These are phyloP conservation scores for Fragaria nilgerrensis DNA, from an alignment of 306 rosid species.

Conservation along the genomic window DNA sequence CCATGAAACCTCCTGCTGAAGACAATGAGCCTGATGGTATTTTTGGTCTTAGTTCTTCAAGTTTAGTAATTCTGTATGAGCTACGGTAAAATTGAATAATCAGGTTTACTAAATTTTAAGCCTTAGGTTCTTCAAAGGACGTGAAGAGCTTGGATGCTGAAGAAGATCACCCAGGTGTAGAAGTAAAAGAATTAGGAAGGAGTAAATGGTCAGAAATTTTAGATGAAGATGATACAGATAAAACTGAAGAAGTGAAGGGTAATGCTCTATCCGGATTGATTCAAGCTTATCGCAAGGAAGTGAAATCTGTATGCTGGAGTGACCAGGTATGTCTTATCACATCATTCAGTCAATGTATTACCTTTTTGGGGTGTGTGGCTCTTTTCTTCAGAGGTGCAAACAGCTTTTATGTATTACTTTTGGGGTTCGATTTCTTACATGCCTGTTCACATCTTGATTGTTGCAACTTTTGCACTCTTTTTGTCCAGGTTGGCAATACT, in stretches of 20 bases:
- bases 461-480: slow-evolving; percentile 7
- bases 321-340: slow-evolving; percentile 70
- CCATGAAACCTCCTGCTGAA: slow-evolving; percentile 35
- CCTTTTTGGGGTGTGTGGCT: neutral
- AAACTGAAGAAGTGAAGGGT: slow-evolving; percentile 54
- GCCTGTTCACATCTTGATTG: slow-evolving; percentile 5
- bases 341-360: neutral
- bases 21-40: slow-evolving; percentile 47
- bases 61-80: neutral
- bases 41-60: neutral
- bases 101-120: neutral
- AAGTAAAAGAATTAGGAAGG: slow-evolving; percentile 86
- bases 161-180: slow-evolving; percentile 53
- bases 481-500: slow-evolving; percentile 53
- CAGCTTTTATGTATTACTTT: neutral
- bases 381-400: neutral
- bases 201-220: slow-evolving; percentile 92
- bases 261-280: slow-evolving; percentile 85
- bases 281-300: slow-evolving; percentile 71
- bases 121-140: slow-evolving; percentile 45
- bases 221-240: slow-evolving; percentile 59
- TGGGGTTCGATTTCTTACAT: neutral
- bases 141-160: slow-evolving; percentile 56
- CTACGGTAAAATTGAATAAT: neutral
- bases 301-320: slow-evolving; percentile 91